Evolutionary conservation across 345 rosid species (phyloP), one percentile per base, ranked within the genome.

Genomic region (Salix koriyanagi): DNA sequence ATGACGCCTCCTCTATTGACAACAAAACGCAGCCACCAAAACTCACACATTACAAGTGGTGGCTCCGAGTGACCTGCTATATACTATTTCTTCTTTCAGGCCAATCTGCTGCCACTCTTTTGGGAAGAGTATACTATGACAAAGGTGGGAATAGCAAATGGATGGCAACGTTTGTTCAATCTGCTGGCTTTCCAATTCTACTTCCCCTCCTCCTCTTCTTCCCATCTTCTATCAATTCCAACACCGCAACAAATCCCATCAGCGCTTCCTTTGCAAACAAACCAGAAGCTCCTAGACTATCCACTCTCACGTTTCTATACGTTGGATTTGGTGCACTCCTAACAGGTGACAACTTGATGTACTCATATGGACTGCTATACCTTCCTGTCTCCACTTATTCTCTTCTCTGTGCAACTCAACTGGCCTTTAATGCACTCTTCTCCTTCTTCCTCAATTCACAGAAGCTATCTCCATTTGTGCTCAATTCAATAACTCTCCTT

Each of bases 121-220:
- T 89, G 4, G 91, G 91, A 52, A 82, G 88, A 79, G 65, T 86
- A 16, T 89, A 86, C 76, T 89, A 73, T 50, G 87, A 88, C 84
- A 86, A 82, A 76, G 91, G 90, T n/a, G 92, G 92, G 4, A 84
- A 87, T 16, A 85, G 91, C 82, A 89, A 89, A 80, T 89, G 90
- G 91, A 86, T 89, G 86, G 86, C 91, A 62, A 88, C 92, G 4
- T 79, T 86, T 56, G 91, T 86, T 76, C 92, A 89, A 78, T 86
- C 89, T 26, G 88, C 87, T 1, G 91, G 89, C 74, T 89, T 89
- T 81, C 90, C 90, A 28, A 69, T 87, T 34, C 80, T 86, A 13
- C 65, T 84, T 41, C 89, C 88, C 11, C 72, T 86, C 54, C 71
- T 87, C 21, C 60, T 83, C 46, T 82, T 69, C 81, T 82, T 84